Base-by-base conservation (phyloP, 257 asterid genomes). In the Plectranthus barbatus region DNA sequence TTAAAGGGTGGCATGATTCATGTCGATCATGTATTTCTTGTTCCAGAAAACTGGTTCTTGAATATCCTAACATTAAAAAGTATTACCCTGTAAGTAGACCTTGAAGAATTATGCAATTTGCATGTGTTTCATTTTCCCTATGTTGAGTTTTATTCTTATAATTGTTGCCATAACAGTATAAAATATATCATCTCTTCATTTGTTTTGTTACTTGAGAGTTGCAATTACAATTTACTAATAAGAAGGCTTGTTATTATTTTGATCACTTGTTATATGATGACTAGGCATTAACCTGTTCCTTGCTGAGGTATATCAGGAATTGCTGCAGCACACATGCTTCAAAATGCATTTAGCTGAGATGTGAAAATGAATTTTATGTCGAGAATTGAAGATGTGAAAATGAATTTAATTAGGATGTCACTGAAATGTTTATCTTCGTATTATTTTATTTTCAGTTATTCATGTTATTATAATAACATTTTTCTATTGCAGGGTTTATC, bases 251-350 rank as follows among this genome's bases (percentile, higher is more conserved):
- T 47, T 6, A 26, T 56, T 55, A 36, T 21, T 63, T 52, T 60
- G 18, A 73, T 72, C 41, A 60, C 18, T 54, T 59, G 26, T 59
- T 21, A 1, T 76, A 31, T 73, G 49, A 42, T 75, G 68, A 36
- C 19, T 59, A 93, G 99, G 86, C 29, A 41, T 76, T 47, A 70
- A 80, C 67, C 60, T 75, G 3, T 67, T 94, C 49, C 77, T 68
- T 56, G 31, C 80, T 62, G 87, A 78, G 99, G 99, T 58, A 93
- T 93, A 67, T 93, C 99, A 34, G 99, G 99, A 67, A 74, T 93
- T 76, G 95, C 97, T 74, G 97, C 99, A 6, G 96, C 96, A 0
- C 90, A 74, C 37, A 77, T 74, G 81, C 87, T 93, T 51, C 95
- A 90, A 15, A 79, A 84, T 80, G 96, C 95, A 70, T 84, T n/a